Evolutionary conservation across 2,329 filamentous ascomycete species (phyloP).

Genomic region (Monilinia vaccinii-corymbosi): DNA sequence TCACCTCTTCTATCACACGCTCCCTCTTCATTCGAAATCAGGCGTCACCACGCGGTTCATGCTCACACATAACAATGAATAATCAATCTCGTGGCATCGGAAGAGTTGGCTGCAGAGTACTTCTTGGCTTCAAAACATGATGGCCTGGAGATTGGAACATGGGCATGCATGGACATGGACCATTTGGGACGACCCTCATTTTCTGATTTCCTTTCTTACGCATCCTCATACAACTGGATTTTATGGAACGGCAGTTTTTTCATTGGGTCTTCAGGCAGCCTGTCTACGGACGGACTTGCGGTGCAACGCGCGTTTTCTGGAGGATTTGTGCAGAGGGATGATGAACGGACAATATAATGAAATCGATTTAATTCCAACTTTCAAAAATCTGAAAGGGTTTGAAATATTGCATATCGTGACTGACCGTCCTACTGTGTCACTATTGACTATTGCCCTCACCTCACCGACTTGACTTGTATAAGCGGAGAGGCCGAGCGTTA

Average conservation of each 20-base stretch:
- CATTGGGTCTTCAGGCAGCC: slow-evolving; percentile 14
- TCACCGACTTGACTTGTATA: neutral
- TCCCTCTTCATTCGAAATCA: neutral
- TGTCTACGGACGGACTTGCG: slow-evolving; percentile 22
- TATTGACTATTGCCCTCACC: neutral
- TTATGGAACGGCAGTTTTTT: slow-evolving; percentile 3
- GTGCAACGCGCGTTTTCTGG: slow-evolving; percentile 7
- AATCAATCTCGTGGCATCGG: slow-evolving; percentile 2
- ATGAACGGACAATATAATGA: slow-evolving; percentile 9
- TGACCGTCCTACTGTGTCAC: neutral
- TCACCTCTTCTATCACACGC: neutral
- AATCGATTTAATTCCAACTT: slow-evolving; percentile 9
- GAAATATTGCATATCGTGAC: neutral
- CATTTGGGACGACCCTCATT: neutral
- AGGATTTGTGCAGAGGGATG: slow-evolving; percentile 2
- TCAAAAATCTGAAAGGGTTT: neutral
- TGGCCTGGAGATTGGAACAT: neutral
- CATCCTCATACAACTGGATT: neutral
- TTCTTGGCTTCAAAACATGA: neutral
- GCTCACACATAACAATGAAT: neutral
- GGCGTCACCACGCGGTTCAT: neutral
- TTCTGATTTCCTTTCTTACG: neutral
- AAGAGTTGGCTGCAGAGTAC: neutral
- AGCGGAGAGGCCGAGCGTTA: neutral
- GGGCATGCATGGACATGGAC: neutral